Evolutionary conservation across 2,329 filamentous ascomycete species (phyloP).

Genomic region (Lasiodiplodia gonubiensis): DNA sequence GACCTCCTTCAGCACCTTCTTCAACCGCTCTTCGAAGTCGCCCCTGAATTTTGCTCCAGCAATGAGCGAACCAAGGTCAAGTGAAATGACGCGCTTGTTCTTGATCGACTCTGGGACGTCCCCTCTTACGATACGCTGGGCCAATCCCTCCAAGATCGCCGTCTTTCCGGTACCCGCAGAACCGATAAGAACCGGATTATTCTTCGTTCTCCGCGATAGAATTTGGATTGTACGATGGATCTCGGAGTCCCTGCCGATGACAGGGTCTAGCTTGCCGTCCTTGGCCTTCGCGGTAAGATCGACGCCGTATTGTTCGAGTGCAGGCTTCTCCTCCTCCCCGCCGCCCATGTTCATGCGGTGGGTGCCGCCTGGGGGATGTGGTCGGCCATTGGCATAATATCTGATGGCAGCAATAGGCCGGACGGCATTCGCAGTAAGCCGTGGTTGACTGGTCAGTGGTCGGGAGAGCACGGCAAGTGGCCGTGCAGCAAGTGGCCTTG

Average conservation of each 20-base stretch:
- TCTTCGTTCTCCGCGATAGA: conserved; percentile 89
- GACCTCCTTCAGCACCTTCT: conserved; percentile 89
- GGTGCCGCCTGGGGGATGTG: conserved; percentile 88
- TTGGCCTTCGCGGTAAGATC: conserved; percentile 86
- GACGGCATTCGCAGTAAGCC: conserved; percentile 34
- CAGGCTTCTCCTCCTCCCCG: conserved; percentile 74
- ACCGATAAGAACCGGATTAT: conserved; percentile 94
- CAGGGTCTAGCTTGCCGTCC: conserved; percentile 90
- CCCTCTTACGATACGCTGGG: conserved; percentile 85
- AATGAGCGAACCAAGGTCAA: conserved; percentile 91
- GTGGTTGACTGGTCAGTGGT: conserved; percentile 33
- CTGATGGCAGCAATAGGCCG: conserved; percentile 48
- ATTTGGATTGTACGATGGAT: conserved; percentile 96
- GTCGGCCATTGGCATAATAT: conserved; percentile 64
- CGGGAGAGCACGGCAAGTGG: conserved; percentile 28
- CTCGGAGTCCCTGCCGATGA: conserved; percentile 90
- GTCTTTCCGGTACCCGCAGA: conserved; percentile 93
- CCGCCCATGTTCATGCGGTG: conserved; percentile 90
- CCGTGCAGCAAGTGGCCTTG: conserved; percentile 5
- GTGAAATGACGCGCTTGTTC: conserved; percentile 83
- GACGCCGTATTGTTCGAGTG: conserved; percentile 87
- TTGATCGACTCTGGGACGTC: conserved; percentile 97
- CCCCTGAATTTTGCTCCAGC: conserved; percentile 95
- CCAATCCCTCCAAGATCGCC: conserved; percentile 87
- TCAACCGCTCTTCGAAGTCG: conserved; percentile 93